phyloP scores from a whole-genome alignment of 768 basidiomycete genomes.

The Neoboletus subvelutipes region DNA sequence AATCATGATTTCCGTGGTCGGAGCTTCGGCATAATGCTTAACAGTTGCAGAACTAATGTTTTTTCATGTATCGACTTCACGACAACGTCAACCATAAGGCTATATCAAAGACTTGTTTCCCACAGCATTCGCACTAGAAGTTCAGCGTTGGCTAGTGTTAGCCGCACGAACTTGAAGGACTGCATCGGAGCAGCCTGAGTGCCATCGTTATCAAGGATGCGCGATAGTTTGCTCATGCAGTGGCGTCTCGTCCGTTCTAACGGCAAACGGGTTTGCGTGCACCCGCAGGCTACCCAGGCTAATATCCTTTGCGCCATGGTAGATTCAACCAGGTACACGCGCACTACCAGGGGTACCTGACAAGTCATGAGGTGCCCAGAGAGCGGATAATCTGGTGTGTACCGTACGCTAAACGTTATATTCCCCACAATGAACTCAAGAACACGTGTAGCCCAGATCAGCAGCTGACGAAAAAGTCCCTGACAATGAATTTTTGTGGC shows the following conservation, averaged over 20 bases:
- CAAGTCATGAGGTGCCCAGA: conserved; percentile 8
- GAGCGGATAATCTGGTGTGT: conserved; percentile 12
- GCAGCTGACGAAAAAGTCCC: background rate
- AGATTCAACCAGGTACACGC: conserved; percentile 9
- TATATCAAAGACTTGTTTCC: background rate
- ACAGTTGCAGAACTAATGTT: background rate
- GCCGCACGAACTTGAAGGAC: background rate
- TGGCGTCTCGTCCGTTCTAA: background rate
- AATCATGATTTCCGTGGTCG: conserved; percentile 5
- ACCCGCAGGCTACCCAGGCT: background rate
- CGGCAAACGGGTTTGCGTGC: background rate
- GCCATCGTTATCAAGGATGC: background rate
- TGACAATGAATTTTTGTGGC: background rate
- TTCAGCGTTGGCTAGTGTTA: background rate
- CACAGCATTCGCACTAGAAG: conserved; percentile 3
- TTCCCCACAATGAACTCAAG: conserved; percentile 27
- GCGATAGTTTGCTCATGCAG: background rate
- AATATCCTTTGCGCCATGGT: background rate
- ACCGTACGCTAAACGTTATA: conserved; percentile 20
- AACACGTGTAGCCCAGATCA: conserved; percentile 19
- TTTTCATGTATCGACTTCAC: conserved; percentile 7
- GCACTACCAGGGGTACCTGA: background rate
- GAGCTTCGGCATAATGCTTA: background rate
- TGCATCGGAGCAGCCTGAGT: background rate
- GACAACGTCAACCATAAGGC: background rate